Conservation (phyloP, 306 rosid genomes). For the Pyrus communis region DNA sequence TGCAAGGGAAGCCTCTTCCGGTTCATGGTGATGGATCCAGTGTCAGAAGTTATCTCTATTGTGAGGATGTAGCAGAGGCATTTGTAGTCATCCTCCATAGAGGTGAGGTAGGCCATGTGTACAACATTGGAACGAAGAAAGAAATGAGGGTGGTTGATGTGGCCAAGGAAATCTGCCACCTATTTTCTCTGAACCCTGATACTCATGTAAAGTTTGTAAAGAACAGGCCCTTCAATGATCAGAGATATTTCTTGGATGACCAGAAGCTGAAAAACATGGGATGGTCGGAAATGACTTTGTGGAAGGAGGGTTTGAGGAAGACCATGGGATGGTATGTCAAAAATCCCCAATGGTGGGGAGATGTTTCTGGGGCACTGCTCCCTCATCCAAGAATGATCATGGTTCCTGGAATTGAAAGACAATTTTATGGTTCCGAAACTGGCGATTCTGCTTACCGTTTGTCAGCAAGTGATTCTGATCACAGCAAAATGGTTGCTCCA, state of each 20-base stretch:
- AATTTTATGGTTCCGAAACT: constrained; percentile 21
- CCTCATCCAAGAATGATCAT: constrained; percentile 60
- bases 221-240: constrained; percentile 54
- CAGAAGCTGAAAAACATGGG: constrained; percentile 47
- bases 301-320: constrained; percentile 49
- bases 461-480: constrained; percentile 11
- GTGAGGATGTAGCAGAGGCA: constrained; percentile 63
- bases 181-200: constrained; percentile 37
- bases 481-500: constrained; percentile 19
- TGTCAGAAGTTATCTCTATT: constrained; percentile 50
- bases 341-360: constrained; percentile 63
- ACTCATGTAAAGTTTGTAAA: constrained; percentile 37
- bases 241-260: constrained; percentile 47
- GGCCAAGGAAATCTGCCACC: constrained; percentile 42
- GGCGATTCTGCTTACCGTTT: background rate
- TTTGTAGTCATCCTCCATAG: constrained; percentile 48
- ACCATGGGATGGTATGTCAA: constrained; percentile 50
- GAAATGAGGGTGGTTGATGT: constrained; percentile 56
- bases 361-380: constrained; percentile 51
- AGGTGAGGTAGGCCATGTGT: constrained; percentile 62
- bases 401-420: constrained; percentile 43
- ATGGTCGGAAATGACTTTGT: constrained; percentile 40
- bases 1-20: constrained; percentile 44
- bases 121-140: constrained; percentile 52
- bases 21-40: constrained; percentile 60